Base-by-base conservation (phyloP, 2,329 filamentous ascomycete genomes). In the Colletotrichum sp. region DNA sequence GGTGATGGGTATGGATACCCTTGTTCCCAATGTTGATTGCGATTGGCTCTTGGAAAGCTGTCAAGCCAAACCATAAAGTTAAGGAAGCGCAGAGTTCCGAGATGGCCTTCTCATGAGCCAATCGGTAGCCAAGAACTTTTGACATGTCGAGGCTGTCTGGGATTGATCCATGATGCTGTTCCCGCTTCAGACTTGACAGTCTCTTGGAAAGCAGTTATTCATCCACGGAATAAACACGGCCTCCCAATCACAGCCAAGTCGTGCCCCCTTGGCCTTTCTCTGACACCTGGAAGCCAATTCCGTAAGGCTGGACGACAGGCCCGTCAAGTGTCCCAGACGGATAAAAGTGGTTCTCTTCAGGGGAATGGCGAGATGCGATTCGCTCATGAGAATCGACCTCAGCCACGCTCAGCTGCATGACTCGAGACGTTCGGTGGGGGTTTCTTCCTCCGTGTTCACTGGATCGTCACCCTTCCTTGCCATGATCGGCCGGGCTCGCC, bases 371-470 rank as follows among this genome's bases (percentile, higher is more conserved):
- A 72, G 55, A 75, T 75, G 68, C 72, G 72, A 75, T 72, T 75
- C 36, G 72, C 68, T 75, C 68, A 60, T 75, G 52, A 52, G 34
- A 72, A 72, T 62, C 18, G 15, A 18, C 60, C 68, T 72, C 62
- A 75, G 72, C 68, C 68, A 75, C 72, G 44, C 36, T 36, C 48
- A 55, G 30, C 62, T 71, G 52, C 60, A 66, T 67, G 60, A 71
- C 52, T 60, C 68, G 68, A 72, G 72, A 72, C 68, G 48, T 48
- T n/a, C 15, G 24, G 48, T 52, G 48, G 60, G 59, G 44, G 10
- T 48, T 30, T 39, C 32, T 52, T 34, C 32, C 39, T 32, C 18
- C 13, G 9, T 18, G 8, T n/a, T 24, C 12, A 57, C 71, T 36
- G n/a, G 59, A 74, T 71, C 34, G 62, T 52, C 44, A 36, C 10